Evolutionary conservation across 345 rosid species (phyloP).

Genomic region (Hevea brasiliensis): DNA sequence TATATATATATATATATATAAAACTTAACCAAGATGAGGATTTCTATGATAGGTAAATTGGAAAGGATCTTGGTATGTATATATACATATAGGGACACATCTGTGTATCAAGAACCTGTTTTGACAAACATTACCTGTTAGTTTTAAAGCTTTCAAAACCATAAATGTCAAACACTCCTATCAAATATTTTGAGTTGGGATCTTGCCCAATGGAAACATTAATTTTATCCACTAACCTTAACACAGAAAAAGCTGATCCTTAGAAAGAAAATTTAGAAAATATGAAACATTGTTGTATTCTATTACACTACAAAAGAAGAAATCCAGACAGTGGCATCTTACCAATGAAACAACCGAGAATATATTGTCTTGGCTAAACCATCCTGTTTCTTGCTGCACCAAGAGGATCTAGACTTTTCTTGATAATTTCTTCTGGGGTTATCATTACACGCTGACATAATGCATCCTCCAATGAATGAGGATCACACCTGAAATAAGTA

Average conservation of each 20-base stretch:
- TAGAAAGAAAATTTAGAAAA: not conserved
- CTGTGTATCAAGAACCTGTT: not conserved
- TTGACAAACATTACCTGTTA: slow-evolving; percentile 60
- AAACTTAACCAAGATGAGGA: too few relatives aligned
- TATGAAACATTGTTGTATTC: not conserved
- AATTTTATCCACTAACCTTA: slow-evolving; percentile 76
- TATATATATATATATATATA: too few relatives aligned
- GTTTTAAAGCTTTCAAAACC: slow-evolving; percentile 87
- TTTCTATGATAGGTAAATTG: too few relatives aligned
- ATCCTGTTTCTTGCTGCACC: slow-evolving; percentile 81
- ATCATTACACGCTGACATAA: slow-evolving; percentile 77
- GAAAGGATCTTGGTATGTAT: too few relatives aligned
- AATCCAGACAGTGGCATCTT: slow-evolving; percentile 20
- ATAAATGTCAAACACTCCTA: slow-evolving; percentile 89
- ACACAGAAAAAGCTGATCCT: slow-evolving; percentile 4
- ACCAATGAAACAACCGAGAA: slow-evolving; percentile 87
- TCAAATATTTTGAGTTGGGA: slow-evolving; percentile 55
- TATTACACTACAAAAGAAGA: not conserved
- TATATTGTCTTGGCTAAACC: slow-evolving; percentile 91
- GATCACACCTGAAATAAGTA: slow-evolving; percentile 66
- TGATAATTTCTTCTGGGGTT: slow-evolving; percentile 81
- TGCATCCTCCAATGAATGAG: slow-evolving; percentile 63
- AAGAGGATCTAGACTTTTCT: slow-evolving; percentile 71
- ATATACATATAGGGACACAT: not conserved
- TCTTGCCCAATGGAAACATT: slow-evolving; percentile 29